Evolutionary conservation across 495 filamentous ascomycete genomes (phyloP), one percentile per base, ranked within the genome.

Genomic region (Trichoderma virens): DNA sequence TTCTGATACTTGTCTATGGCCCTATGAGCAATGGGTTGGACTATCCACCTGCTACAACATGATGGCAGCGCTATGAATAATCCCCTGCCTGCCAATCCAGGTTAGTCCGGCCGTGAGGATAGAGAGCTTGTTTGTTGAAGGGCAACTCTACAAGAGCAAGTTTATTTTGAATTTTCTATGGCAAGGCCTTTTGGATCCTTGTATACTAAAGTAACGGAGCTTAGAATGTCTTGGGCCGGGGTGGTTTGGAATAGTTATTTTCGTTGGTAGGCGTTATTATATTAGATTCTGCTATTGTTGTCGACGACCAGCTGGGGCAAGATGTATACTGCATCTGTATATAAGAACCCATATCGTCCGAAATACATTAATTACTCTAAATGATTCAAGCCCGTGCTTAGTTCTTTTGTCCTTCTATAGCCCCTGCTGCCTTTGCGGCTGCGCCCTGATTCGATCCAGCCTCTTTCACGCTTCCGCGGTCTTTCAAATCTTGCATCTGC

Each of bases 401-500:
- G 13, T 56, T 56, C 27, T 56, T 56, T 56, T 56, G 27, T 18
- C 27, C 51, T 20, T 56, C 51, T 30, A 56, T 56, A 30, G 51
- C 27, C 51, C 51, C 51, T 18, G 51, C 51, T 28, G 51, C 51
- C 51, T 56, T 56, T 27, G 51, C 51, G 23, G 27, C 51, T 28
- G 51, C 51, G 51, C 51, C 51, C 27, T 56, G 51, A 14, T 56
- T 56, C 11, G 18, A 14, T 6, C 27, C 51, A 13, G 51, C 23
- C 25, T 56, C 51, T 56, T 27, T 56, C 11, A 28, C 25, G 51
- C 51, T 18, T 56, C 27, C 51, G 9, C 25, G 51, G 30, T 31
- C 51, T 16, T 56, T 23, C 27, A 56, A 56, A 56, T 91, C 84
- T 61, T 88, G 82, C 63, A 96, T 86, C 41, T 86, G 80, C 2